Base-by-base conservation (phyloP, 768 basidiomycete genomes). In the Phallus indusiatus region DNA sequence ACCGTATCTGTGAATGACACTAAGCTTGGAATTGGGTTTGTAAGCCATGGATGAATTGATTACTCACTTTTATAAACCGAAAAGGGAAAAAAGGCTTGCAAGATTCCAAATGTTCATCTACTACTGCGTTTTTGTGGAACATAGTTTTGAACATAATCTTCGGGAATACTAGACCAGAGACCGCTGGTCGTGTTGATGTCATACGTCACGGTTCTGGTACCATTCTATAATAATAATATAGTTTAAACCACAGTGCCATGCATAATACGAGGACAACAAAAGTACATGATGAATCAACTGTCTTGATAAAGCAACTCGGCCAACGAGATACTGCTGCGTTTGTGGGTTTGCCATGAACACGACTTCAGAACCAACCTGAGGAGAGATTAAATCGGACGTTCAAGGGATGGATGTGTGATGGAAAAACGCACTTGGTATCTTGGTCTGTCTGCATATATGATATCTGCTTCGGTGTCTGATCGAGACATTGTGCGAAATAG, bases 401-500 rank as follows among this genome's bases (percentile, higher is more conserved):
- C 24, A 20, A 22, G 6, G 33, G 47, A 12, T 18, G 17, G 1
- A 21, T 5, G 1, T 42, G 42, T 4, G 42, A 42, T 4, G 12
- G n/a, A 42, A 42, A 9, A 5, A 37, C 57, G 16, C 24, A 52
- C 57, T 53, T 16, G 48, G n/a, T 36, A 59, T 36, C 33, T 59
- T 6, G 57, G 57, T 20, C 57, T 14, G 21, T 16, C 33, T 24
- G 57, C 20, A 35, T 59, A 35, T 22, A 59, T 59, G 36, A 59
- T 36, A 47, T 53, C 57, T 6, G 24, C 49, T 24, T 59, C 57
- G 17, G 18, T 59, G 36, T 59, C 57, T 34, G 57, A 59, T 22
- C 49, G 57, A 36, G 57, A 59, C 57, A 59, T 59, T 22, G 18
- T 28, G 18, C 35, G 6, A 20, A 35, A 17, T 22, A 28, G 28